Evolutionary conservation across 2,329 filamentous ascomycete species (phyloP).

Genomic region (Triangularia setosa): DNA sequence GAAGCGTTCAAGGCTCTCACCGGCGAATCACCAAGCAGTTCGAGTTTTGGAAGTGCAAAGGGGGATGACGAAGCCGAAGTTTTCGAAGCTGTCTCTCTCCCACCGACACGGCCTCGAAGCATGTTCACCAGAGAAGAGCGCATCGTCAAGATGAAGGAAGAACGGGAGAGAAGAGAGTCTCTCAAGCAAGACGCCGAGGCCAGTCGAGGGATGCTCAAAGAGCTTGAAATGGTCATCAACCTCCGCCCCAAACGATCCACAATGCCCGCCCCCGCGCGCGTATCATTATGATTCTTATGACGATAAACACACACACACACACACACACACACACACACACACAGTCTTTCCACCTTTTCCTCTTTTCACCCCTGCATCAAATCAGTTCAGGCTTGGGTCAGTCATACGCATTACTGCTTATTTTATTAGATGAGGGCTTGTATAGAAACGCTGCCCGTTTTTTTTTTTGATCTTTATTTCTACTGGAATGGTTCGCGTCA

Average conservation of each 20-base stretch:
- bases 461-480: not conserved
- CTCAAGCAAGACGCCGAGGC: conserved; percentile 73
- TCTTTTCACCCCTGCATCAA: conserved; percentile 8
- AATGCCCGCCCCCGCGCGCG: conserved; percentile 32
- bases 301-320: conserved; percentile 20
- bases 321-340: conserved; percentile 19
- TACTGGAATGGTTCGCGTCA: not conserved
- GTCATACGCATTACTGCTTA: conserved; percentile 8
- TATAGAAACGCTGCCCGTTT: conserved; percentile 9
- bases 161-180: conserved; percentile 69
- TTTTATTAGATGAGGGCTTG: conserved; percentile 8
- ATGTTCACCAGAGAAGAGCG: conserved; percentile 80
- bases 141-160: conserved; percentile 82
- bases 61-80: conserved; percentile 72
- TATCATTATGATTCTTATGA: conserved; percentile 40
- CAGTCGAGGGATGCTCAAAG: conserved; percentile 83
- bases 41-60: conserved; percentile 49
- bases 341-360: conserved; percentile 16
- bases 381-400: conserved; percentile 3
- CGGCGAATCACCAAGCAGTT: conserved; percentile 57
- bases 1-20: conserved; percentile 74
- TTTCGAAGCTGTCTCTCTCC: conserved; percentile 84
- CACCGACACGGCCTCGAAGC: conserved; percentile 59
- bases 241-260: conserved; percentile 40
- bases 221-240: conserved; percentile 85